Evolutionary conservation across 2,329 filamentous ascomycete species (phyloP), one percentile per base, ranked within the genome.

Genomic region (Cadophora sp.): DNA sequence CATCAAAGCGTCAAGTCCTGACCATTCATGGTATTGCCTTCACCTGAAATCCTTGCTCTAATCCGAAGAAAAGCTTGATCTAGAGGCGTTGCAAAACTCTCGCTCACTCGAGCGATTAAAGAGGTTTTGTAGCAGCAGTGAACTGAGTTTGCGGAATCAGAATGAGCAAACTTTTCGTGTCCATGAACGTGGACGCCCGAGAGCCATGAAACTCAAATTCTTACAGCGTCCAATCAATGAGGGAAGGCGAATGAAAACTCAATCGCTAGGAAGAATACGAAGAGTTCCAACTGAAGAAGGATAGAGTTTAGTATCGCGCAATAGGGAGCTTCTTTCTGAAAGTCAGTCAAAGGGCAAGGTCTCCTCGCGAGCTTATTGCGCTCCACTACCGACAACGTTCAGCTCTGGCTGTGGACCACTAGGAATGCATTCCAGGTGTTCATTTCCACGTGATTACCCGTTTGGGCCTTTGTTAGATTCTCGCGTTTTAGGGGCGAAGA

Each of bases 401-500:
- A 40, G 31, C 22, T 37, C 9, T 37, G 22, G 8, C 55, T 24
- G 29, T 19, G 27, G 24, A 37, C 55, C 55, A 40, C 16, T 59
- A 40, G 31, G 55, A 59, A 9, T 12, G n/a, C 55, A 11, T 22
- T 12, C 55, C 55, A 59, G n/a, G 40, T 14, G 9, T 55, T 29
- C 3, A n/a, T 27, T 55, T 55, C 16, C 51, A 55, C 51, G 51
- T 55, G 51, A 55, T n/a, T 31, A 27, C 3, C 51, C 26, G 16
- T 55, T 55, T 6, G 6, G 27, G 2, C 12, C 7, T 26, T 16
- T 26, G n/a, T 22, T 59, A n/a, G 55, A 26, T 59, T n/a, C 55
- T 59, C 34, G n/a, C 22, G 31, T 59, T 62, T 62, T 62, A 26
- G 34, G 40, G 26, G 40, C 59, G 19, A 34, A 50, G 43, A 50